These are phyloP conservation scores for Cladosporium sp. DNA, from an alignment of 2,329 filamentous ascomycete species.

Conservation along the genomic window DNA sequence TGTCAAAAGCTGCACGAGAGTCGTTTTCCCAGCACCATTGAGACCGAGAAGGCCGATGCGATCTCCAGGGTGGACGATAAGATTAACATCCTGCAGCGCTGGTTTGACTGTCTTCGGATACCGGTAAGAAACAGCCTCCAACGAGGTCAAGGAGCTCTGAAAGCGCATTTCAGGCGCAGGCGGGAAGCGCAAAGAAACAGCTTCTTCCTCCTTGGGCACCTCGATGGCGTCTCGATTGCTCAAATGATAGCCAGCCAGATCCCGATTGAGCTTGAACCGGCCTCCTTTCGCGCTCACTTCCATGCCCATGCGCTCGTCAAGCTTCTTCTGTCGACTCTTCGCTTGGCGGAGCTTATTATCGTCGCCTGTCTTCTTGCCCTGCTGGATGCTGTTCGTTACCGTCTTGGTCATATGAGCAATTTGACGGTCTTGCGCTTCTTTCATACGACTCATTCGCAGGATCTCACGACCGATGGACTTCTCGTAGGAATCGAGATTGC, in stretches of 20 bases:
- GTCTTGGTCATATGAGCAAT: constrained; percentile 75
- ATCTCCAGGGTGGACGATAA: constrained; percentile 70
- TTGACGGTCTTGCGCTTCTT: constrained; percentile 76
- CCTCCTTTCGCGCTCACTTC: constrained; percentile 68
- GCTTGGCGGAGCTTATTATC: constrained; percentile 84
- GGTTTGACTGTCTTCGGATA: constrained; percentile 48
- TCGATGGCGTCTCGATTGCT: constrained; percentile 65
- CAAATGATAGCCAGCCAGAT: constrained; percentile 60
- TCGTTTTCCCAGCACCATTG: constrained; percentile 80
- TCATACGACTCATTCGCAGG: constrained; percentile 63
- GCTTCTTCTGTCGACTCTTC: constrained; percentile 76
- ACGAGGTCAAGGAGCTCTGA: constrained; percentile 66
- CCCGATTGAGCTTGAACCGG: constrained; percentile 76
- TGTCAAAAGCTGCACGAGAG: constrained; percentile 68
- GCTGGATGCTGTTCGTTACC: constrained; percentile 68
- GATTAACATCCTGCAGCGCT: constrained; percentile 59
- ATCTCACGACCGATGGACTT: constrained; percentile 34
- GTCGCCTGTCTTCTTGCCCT: constrained; percentile 72
- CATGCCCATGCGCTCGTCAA: constrained; percentile 76
- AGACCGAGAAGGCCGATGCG: constrained; percentile 72
- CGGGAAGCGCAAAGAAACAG: constrained; percentile 44
- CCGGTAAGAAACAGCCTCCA: constrained; percentile 65
- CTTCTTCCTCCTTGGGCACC: constrained; percentile 54
- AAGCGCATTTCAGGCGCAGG: constrained; percentile 56
- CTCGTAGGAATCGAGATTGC: constrained; percentile 69